Base-by-base conservation (phyloP, 2,329 filamentous ascomycete genomes). In the Metarhizium rileyi region DNA sequence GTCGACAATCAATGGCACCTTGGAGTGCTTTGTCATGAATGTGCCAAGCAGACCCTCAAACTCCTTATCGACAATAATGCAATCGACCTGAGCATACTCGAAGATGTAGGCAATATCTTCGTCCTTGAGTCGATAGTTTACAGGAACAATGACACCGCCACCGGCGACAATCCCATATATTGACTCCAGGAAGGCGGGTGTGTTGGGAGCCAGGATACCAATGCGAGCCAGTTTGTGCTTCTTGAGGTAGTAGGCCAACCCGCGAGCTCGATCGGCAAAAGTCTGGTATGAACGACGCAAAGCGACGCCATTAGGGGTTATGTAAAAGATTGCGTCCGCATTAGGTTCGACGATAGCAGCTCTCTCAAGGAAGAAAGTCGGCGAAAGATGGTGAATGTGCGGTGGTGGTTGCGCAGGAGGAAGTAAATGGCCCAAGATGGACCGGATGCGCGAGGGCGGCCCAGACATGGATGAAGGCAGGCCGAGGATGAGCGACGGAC, bases 61-160 rank as follows among this genome's bases (percentile, higher is more conserved):
- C 66, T 98, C 93, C 27, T 80, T 71, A 61, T 98, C 93, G 3
- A 87, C 88, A 50, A 98, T 83, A 55, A 98, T 88, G 47, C 80
- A 73, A 61, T 98, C 91, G 0, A 87, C 90, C 50, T 95, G 87
- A 6, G 85, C 81, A 69, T 90, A 91, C 38, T 84, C 80, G 61
- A 98, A 88, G 53, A 97, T 95, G 66, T 97, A 98, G 20, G 78
- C 74, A 51, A 98, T 84, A 61, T 98, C 93, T 53, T 90, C 87
- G 33, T 78, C 73, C 64, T 93, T 93, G 43, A 96, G 71, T 53
- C 75, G 64, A 59, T 78, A 78, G 59, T 81, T 81, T 26, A 67
- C 77, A 2, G 77, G 77, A 48, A 95, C 86, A 53, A 90, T 81
- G 23, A 94, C 79, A 7, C 76, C 87, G 1, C 89, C 89, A 0